phyloP scores from a whole-genome alignment of 805 yeast genomes.

The Nakazawaea pomicola region DNA sequence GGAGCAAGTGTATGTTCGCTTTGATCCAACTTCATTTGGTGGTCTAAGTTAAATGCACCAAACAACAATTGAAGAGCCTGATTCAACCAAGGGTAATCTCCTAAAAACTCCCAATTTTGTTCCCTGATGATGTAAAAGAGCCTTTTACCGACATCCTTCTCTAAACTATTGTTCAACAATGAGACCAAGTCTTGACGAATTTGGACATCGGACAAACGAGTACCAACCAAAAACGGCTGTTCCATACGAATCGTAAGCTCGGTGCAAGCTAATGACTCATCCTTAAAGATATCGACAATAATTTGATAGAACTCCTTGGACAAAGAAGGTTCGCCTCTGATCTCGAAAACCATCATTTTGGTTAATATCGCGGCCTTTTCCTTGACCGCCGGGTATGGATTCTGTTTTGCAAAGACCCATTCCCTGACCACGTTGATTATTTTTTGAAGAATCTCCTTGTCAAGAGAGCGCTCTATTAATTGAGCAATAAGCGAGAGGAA shows the following conservation, averaged over 20 bases:
- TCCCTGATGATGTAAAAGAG: slow-evolving; percentile 85
- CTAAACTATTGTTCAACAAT: slow-evolving; percentile 74
- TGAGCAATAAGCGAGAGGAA: slow-evolving; percentile 85
- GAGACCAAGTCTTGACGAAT: slow-evolving; percentile 76
- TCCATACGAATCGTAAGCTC: slow-evolving; percentile 94
- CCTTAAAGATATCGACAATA: slow-evolving; percentile 82
- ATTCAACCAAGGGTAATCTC: slow-evolving; percentile 91
- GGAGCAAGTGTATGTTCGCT: slow-evolving; percentile 52
- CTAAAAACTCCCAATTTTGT: slow-evolving; percentile 94
- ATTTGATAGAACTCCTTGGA: slow-evolving; percentile 81
- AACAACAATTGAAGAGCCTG: slow-evolving; percentile 86
- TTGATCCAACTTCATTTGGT: slow-evolving; percentile 38
- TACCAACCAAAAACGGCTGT: slow-evolving; percentile 93
- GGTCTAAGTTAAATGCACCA: slow-evolving; percentile 62
- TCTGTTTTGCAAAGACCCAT: slow-evolving; percentile 86
- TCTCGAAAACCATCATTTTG: slow-evolving; percentile 91
- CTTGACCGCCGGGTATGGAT: slow-evolving; percentile 87
- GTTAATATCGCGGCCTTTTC: slow-evolving; percentile 92
- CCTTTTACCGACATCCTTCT: slow-evolving; percentile 71
- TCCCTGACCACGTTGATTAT: slow-evolving; percentile 73
- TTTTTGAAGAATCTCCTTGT: slow-evolving; percentile 65
- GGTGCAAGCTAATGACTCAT: slow-evolving; percentile 68
- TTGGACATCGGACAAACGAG: slow-evolving; percentile 70
- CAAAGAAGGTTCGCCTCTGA: slow-evolving; percentile 74
- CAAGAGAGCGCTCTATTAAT: slow-evolving; percentile 82